Percentiles rank a stretch among this genome's conserved stretches.
phyloP scores from a whole-genome alignment of 2,329 filamentous ascomycete genomes.

The Xylariaceae sp. region DNA sequence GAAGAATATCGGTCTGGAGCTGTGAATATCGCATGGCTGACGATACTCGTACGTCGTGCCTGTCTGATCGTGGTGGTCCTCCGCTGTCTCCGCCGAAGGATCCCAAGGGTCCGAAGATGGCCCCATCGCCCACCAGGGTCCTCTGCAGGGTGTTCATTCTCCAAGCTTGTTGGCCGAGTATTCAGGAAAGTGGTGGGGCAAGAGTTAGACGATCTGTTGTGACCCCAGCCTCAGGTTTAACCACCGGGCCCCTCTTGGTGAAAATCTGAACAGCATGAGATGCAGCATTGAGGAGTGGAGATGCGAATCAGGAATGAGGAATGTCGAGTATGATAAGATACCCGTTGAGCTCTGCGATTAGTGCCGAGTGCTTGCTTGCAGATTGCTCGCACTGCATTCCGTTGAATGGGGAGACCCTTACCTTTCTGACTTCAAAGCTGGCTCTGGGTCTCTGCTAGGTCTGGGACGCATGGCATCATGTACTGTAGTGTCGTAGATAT shows the following conservation, averaged over 20 bases:
- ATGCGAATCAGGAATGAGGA: slow-evolving; percentile 2
- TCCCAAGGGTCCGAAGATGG: slow-evolving; percentile 5
- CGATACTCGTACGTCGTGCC: not conserved
- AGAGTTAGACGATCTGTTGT: slow-evolving; percentile 15
- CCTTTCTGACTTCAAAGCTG: too few species aligned
- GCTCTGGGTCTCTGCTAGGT: too few species aligned
- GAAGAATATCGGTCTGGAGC: slow-evolving; percentile 11
- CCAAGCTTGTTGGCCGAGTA: too few species aligned
- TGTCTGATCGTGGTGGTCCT: not conserved
- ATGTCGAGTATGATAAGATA: too few species aligned
- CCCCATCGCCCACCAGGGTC: slow-evolving; percentile 1
- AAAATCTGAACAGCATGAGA: slow-evolving; percentile 11
- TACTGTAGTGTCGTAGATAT: too few species aligned
- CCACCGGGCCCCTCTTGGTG: not conserved
- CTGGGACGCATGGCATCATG: too few species aligned
- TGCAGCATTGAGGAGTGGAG: slow-evolving; percentile 12
- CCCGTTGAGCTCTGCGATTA: not conserved
- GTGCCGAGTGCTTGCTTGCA: too few species aligned
- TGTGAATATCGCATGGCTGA: not conserved
- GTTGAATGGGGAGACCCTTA: too few species aligned
- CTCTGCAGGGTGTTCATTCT: too few species aligned
- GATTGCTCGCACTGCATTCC: too few species aligned
- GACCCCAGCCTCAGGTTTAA: slow-evolving; percentile 18
- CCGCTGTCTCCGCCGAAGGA: slow-evolving; percentile 10
- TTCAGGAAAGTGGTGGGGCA: slow-evolving; percentile 10